These are phyloP conservation scores for Mucor indicus DNA, from an alignment of 371 early-diverging fungal species.

Conservation along the genomic window DNA sequence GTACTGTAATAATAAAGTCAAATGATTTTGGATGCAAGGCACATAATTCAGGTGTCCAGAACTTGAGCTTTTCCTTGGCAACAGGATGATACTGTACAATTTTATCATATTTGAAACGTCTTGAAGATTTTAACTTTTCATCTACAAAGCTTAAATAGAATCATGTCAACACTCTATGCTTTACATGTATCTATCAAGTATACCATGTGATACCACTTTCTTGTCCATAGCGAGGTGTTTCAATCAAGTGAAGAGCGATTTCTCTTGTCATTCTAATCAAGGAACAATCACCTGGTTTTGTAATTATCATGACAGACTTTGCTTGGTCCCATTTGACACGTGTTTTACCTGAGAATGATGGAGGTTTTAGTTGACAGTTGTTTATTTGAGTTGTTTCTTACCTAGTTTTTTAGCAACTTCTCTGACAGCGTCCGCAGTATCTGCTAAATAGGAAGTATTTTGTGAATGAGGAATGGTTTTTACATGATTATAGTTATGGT, in stretches of 20 bases:
- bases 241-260: slow-evolving; percentile 76
- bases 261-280: slow-evolving; percentile 79
- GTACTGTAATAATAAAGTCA: slow-evolving; percentile 78
- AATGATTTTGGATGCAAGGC: slow-evolving; percentile 64
- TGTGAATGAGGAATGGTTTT: slow-evolving; percentile 18
- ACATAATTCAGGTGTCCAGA: slow-evolving; percentile 83
- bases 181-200: too few species aligned
- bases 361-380: too few species aligned
- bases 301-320: slow-evolving; percentile 82
- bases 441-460: slow-evolving; percentile 25
- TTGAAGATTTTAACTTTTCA: slow-evolving; percentile 57
- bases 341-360: slow-evolving; percentile 26
- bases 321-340: slow-evolving; percentile 66
- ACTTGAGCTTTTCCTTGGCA: slow-evolving; percentile 46
- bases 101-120: slow-evolving; percentile 55
- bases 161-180: too few species aligned
- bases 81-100: slow-evolving; percentile 33
- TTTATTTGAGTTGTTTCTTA: neutral
- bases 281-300: slow-evolving; percentile 84
- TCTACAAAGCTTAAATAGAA: slow-evolving; percentile 56
- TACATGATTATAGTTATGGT: slow-evolving; percentile 4
- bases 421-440: slow-evolving; percentile 44
- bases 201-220: slow-evolving; percentile 64
- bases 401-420: slow-evolving; percentile 41
- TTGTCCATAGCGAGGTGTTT: slow-evolving; percentile 38